Evolutionary conservation across 2,329 filamentous ascomycete species (phyloP).

Genomic region (Penicillium sp.): DNA sequence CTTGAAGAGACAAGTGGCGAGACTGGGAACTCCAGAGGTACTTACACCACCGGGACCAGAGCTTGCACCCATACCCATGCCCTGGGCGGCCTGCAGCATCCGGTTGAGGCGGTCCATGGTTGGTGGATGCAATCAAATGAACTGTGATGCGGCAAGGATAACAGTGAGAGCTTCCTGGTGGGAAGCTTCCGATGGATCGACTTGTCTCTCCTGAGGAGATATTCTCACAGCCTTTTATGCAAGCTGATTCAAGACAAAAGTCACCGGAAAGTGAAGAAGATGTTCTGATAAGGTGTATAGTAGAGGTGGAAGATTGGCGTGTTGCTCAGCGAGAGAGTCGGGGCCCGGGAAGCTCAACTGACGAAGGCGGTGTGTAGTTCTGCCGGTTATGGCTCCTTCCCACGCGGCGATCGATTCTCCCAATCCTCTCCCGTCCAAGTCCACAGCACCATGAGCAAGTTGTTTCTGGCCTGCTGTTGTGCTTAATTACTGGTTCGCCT

Average conservation of each 20-base stretch:
- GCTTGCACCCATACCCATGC: constrained; percentile 50
- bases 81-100: constrained; percentile 73
- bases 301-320: constrained; percentile 8
- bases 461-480: constrained; percentile 10
- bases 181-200: constrained; percentile 28
- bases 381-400: constrained; percentile 19
- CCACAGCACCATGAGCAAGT: constrained; percentile 19
- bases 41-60: constrained; percentile 42
- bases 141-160: constrained; percentile 14
- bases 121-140: constrained; percentile 19
- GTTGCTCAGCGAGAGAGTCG: constrained; percentile 8
- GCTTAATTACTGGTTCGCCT: constrained; percentile 6
- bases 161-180: constrained; percentile 30
- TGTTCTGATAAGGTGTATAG: constrained; percentile 5
- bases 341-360: constrained; percentile 25
- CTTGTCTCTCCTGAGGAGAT: constrained; percentile 3
- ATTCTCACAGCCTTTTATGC: not conserved
- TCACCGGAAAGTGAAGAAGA: constrained; percentile 6
- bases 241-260: not conserved
- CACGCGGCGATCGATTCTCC: constrained; percentile 27
- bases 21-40: constrained; percentile 13
- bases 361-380: constrained; percentile 34
- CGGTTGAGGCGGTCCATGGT: constrained; percentile 89
- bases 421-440: constrained; percentile 23
- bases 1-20: constrained; percentile 7